These are phyloP conservation scores for Coemansia sp. DNA, from an alignment of 192 early-diverging fungal genomes.

Conservation along the genomic window DNA sequence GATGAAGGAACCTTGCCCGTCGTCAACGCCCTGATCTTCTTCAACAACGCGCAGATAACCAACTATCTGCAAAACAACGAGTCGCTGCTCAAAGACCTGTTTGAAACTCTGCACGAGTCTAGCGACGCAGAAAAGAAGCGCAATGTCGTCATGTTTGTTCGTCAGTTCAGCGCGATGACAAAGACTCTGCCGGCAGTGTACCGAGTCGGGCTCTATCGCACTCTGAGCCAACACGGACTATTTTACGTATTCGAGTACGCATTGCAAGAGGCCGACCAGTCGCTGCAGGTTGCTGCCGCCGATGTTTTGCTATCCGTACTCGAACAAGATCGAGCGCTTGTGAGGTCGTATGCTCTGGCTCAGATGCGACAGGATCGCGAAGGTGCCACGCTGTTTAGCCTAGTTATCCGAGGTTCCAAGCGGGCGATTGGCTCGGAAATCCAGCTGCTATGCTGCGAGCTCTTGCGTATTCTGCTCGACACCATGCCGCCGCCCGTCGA, in stretches of 20 bases:
- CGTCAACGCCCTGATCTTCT: slow-evolving; percentile 77
- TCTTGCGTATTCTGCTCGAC: slow-evolving; percentile 79
- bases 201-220: slow-evolving; percentile 67
- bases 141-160: slow-evolving; percentile 80
- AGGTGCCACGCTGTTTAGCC: slow-evolving; percentile 63
- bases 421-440: slow-evolving; percentile 66
- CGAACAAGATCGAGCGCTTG: slow-evolving; percentile 79
- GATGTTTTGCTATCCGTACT: slow-evolving; percentile 75
- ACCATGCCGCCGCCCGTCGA: slow-evolving; percentile 29
- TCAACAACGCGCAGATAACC: slow-evolving; percentile 87
- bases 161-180: slow-evolving; percentile 77
- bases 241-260: slow-evolving; percentile 78
- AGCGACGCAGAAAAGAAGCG: slow-evolving; percentile 63
- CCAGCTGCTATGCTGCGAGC: slow-evolving; percentile 74
- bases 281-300: slow-evolving; percentile 66
- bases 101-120: slow-evolving; percentile 65
- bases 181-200: slow-evolving; percentile 69
- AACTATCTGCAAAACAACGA: slow-evolving; percentile 72
- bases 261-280: slow-evolving; percentile 60
- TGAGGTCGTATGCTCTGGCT: slow-evolving; percentile 70
- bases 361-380: slow-evolving; percentile 60
- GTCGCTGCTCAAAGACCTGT: slow-evolving; percentile 70
- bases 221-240: slow-evolving; percentile 77
- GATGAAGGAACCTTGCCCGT: slow-evolving; percentile 79
- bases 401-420: slow-evolving; percentile 70